Conservation (phyloP, 2,329 filamentous ascomycete genomes). For the Colletotrichum horii region DNA sequence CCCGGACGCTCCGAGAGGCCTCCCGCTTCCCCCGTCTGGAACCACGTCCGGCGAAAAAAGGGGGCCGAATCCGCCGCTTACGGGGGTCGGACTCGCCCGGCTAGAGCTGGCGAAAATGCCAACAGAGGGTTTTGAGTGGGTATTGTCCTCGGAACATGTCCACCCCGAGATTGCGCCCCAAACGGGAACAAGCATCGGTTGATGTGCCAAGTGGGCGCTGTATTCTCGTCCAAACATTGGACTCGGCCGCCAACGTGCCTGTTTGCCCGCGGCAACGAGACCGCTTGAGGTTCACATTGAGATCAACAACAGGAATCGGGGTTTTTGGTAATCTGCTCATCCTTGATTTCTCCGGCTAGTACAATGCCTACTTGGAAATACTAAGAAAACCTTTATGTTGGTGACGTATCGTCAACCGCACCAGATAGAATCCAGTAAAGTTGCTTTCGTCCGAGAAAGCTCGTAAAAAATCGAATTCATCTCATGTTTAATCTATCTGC, state of each 20-base stretch:
- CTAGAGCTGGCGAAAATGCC: not conserved
- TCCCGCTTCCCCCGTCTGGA: not conserved
- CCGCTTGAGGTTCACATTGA: not conserved
- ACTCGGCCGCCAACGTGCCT: not conserved
- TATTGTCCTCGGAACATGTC: not conserved
- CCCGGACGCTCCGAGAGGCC: not conserved
- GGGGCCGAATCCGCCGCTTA: not conserved
- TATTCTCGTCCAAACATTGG: not conserved
- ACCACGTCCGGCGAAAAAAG: not conserved
- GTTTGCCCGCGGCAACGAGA: not conserved
- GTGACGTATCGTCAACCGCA: not conserved
- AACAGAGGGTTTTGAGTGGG: not conserved
- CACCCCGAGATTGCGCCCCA: conserved; percentile 12
- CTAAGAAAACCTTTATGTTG: not conserved
- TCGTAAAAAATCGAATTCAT: not conserved
- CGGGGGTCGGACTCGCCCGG: not conserved
- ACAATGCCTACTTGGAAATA: not conserved
- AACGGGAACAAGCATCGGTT: not conserved
- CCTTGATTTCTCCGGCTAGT: not conserved
- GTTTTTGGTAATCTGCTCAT: not conserved
- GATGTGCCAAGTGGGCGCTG: not conserved
- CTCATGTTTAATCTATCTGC: conserved; percentile 1
- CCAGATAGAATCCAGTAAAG: not conserved
- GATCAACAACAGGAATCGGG: not conserved
- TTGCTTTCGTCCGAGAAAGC: not conserved